Conservation (phyloP, 345 rosid genomes). For the Nephelium lappaceum region DNA sequence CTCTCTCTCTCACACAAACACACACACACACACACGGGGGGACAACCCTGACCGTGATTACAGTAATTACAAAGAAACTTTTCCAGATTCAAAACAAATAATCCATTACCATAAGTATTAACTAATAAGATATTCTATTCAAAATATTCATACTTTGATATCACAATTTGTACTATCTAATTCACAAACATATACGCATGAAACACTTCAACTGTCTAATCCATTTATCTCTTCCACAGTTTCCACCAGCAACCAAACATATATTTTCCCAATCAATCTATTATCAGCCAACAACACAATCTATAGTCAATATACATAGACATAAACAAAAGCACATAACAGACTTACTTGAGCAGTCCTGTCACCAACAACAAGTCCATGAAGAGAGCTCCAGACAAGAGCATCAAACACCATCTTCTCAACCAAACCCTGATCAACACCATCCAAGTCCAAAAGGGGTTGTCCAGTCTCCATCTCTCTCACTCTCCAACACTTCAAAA, state of each 20-base stretch:
- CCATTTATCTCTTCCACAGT: neutral
- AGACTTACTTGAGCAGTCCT: constrained; percentile 55
- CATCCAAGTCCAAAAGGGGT: constrained; percentile 50
- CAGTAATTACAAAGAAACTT: neutral
- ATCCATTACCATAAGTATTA: neutral
- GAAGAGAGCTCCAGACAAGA: constrained; percentile 97
- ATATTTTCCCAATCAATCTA: neutral
- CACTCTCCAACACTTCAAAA: constrained; percentile 47
- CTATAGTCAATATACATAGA: no score
- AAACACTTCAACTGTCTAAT: neutral
- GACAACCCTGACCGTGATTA: neutral
- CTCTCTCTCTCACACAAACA: neutral
- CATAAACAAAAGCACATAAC: no score
- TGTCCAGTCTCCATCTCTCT: constrained; percentile 46
- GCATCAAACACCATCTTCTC: constrained; percentile 79
- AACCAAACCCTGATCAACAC: constrained; percentile 58
- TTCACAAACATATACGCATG: neutral
- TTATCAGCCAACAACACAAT: neutral
- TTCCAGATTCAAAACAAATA: neutral
- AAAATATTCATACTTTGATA: neutral
- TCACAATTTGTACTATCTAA: neutral
- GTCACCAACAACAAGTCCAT: constrained; percentile 94
- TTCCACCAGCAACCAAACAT: neutral
- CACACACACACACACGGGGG: neutral
- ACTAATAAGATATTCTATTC: neutral